These are phyloP conservation scores for Globisporangium rhizosaccharum DNA, from an alignment of 352 stramenopile genomes.

Conservation along the genomic window DNA sequence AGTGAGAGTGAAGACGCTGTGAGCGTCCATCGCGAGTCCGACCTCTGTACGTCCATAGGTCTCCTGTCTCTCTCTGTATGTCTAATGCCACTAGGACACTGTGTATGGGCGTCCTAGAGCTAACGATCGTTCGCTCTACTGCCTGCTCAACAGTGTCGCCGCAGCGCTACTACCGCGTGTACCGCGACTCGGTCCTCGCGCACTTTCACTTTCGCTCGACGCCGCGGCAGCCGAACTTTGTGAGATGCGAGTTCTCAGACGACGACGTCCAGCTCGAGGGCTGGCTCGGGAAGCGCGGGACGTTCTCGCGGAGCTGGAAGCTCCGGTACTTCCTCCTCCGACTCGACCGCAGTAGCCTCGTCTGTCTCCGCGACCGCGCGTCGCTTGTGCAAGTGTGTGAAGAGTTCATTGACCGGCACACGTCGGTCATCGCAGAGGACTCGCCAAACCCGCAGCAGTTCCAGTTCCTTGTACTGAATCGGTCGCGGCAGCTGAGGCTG, in stretches of 20 bases:
- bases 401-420: slow-evolving; percentile 70
- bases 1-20: background rate
- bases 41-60: background rate
- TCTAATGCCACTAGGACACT: background rate
- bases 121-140: background rate
- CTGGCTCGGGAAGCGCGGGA: slow-evolving; percentile 64
- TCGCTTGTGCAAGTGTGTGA: slow-evolving; percentile 70
- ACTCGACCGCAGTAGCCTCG: slow-evolving; percentile 58
- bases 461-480: slow-evolving; percentile 78
- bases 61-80: background rate
- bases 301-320: slow-evolving; percentile 79
- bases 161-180: slow-evolving; percentile 61
- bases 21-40: background rate
- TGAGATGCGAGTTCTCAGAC: slow-evolving; percentile 57
- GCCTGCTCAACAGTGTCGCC: background rate
- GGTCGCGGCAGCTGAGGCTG: slow-evolving; percentile 53
- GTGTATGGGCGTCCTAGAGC: background rate
- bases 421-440: slow-evolving; percentile 60
- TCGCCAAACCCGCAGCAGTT: slow-evolving; percentile 63
- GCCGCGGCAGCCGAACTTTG: slow-evolving; percentile 35
- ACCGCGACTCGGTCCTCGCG: slow-evolving; percentile 56
- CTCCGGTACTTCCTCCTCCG: slow-evolving; percentile 78
- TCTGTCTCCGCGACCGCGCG: slow-evolving; percentile 68
- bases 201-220: slow-evolving; percentile 53
- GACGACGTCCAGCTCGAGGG: slow-evolving; percentile 71